phyloP scores from a whole-genome alignment of 768 basidiomycete genomes.

The Tephrocybe sp. region DNA sequence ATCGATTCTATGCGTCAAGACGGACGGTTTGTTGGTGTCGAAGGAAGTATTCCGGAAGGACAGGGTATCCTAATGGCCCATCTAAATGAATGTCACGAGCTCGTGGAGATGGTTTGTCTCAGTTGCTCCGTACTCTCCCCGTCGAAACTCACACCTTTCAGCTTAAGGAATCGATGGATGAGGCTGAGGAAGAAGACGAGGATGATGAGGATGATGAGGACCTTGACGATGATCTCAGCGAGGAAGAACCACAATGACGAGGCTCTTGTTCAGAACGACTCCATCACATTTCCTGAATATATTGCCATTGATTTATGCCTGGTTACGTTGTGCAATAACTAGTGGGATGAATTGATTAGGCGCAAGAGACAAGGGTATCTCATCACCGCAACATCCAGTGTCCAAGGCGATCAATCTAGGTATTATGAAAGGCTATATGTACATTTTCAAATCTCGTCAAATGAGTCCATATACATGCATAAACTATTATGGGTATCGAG shows the following conservation, averaged over 20 bases:
- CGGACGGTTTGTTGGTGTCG: slow-evolving; percentile 86
- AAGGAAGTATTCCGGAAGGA: slow-evolving; percentile 90
- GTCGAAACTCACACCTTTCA: slow-evolving; percentile 21
- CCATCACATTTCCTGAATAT: not conserved
- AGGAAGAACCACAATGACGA: slow-evolving; percentile 7
- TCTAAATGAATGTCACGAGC: slow-evolving; percentile 92
- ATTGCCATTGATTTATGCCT: not conserved
- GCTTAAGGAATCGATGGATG: slow-evolving; percentile 85
- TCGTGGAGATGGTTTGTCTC: slow-evolving; percentile 82
- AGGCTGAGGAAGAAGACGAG: slow-evolving; percentile 55
- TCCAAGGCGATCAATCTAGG: too few species aligned
- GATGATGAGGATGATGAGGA: slow-evolving; percentile 45
- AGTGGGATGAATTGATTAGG: too few species aligned
- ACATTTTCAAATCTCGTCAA: not conserved
- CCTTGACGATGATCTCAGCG: slow-evolving; percentile 25
- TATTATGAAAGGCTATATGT: not conserved
- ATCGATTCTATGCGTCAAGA: slow-evolving; percentile 92
- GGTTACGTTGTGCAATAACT: too few species aligned
- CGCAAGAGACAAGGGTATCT: too few species aligned
- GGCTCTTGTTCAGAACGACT: not conserved
- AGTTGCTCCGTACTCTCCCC: not conserved
- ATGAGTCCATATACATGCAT: not conserved
- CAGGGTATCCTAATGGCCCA: slow-evolving; percentile 97
- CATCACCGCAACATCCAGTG: too few species aligned
- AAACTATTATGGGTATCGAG: slow-evolving; percentile 5